A percentile compares a stretch with the other conserved stretches of the same genome.
phyloP scores from a whole-genome alignment of 1,139 yeast species.

The Saccharomyces hybrid region DNA sequence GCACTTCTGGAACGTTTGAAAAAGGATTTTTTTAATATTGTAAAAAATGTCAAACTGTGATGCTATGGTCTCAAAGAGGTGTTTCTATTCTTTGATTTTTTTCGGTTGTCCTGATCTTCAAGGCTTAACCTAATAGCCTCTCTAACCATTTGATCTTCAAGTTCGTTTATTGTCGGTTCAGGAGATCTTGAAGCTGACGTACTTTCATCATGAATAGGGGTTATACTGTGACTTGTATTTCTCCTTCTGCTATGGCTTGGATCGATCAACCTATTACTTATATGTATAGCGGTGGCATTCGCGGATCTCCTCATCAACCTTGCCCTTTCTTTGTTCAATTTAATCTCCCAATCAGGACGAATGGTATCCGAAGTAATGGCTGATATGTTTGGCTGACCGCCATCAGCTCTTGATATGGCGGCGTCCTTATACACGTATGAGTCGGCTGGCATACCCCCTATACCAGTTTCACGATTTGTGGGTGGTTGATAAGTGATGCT shows the following conservation, averaged over 20 bases:
- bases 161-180: conserved; percentile 32
- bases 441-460: conserved; percentile 28
- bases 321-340: conserved; percentile 61
- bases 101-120: conserved; percentile 43
- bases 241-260: conserved; percentile 19
- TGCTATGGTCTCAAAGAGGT: background rate
- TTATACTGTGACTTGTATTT: conserved; percentile 17
- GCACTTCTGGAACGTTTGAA: background rate
- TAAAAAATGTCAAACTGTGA: background rate
- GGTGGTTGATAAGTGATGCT: conserved; percentile 76
- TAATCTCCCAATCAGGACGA: conserved; percentile 88
- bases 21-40: too few species aligned
- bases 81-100: background rate
- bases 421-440: background rate
- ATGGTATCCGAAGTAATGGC: conserved; percentile 65
- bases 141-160: conserved; percentile 76
- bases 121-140: conserved; percentile 73
- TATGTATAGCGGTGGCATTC: conserved; percentile 86
- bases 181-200: conserved; percentile 6
- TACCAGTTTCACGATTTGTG: conserved; percentile 46
- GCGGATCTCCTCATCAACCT: conserved; percentile 82
- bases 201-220: conserved; percentile 13
- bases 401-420: background rate
- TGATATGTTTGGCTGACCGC: background rate
- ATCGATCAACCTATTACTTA: conserved; percentile 58